A percentile compares a stretch with the other conserved stretches of the same genome.
phyloP scores from a whole-genome alignment of 2,329 filamentous ascomycete species.

The Epichloe sp. region DNA sequence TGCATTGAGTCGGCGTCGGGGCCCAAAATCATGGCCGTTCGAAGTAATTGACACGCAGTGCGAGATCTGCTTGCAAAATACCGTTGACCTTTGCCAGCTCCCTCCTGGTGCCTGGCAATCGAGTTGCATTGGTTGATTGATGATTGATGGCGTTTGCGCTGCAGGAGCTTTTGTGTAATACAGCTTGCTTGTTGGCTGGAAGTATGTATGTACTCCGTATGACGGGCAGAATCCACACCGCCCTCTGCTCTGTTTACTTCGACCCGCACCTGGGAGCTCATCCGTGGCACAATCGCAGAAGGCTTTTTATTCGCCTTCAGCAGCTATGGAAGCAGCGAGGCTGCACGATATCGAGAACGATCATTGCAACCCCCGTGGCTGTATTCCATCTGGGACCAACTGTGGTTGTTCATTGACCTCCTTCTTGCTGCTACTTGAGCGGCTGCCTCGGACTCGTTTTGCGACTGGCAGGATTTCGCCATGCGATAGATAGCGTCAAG shows the following conservation, averaged over 20 bases:
- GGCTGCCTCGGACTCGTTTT: not conserved
- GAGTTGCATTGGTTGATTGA: no score
- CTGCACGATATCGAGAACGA: constrained; percentile 17
- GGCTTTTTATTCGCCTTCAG: constrained; percentile 7
- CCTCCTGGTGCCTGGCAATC: not conserved
- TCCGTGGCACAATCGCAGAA: constrained; percentile 8
- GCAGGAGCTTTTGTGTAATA: not conserved
- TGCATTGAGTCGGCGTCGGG: not conserved
- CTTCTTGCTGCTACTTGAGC: not conserved
- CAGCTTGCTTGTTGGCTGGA: not conserved
- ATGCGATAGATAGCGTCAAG: constrained; percentile 38
- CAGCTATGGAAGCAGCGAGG: constrained; percentile 17
- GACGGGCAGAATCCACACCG: constrained; percentile 24
- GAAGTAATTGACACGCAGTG: not conserved
- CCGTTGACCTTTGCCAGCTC: no score
- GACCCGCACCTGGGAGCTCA: constrained; percentile 13
- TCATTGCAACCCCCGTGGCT: not conserved
- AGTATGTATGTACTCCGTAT: not conserved
- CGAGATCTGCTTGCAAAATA: no score
- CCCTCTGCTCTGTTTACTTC: constrained; percentile 15
- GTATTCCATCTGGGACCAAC: constrained; percentile 9
- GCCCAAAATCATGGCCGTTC: not conserved
- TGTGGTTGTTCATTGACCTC: not conserved
- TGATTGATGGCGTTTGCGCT: not conserved
- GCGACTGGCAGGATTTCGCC: constrained; percentile 11